Evolutionary conservation across 352 stramenopile genomes (phyloP), one percentile per base, ranked within the genome.

Genomic region (Globisporangium irregulare): DNA sequence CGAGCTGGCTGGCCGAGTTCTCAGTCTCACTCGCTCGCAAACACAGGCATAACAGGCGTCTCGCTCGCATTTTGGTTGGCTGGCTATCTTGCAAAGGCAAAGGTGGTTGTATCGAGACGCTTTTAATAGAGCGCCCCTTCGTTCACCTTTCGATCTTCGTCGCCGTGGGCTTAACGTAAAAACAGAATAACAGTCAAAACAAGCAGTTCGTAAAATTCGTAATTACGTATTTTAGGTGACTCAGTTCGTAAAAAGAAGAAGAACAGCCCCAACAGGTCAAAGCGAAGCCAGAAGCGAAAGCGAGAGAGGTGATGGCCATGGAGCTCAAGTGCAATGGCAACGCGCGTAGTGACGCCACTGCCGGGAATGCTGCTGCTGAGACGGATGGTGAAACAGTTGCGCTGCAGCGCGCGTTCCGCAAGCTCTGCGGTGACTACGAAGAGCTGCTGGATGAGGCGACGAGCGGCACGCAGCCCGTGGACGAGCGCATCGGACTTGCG

Each of bases 401-500:
- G 58, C 71, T 89, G 62, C 77, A 80, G 67, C 73, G 70, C 48
- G 74, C 82, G 58, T 89, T 94, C 64, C 80, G 79, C 48, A 57
- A 66, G 56, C 69, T 93, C 14, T 92, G 86, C 34, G 64, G 65
- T 1, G 78, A 88, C 53, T 93, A 93, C 70, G 84, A 90, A 43
- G 86, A 94, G 61, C 62, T 90, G 4, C 67, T 87, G 58, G 86
- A 94, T 58, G 86, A 93, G 54, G 70, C 77, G 0, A 68, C 74
- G 27, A 81, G 91, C 64, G 32, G 74, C 18, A 85, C 83, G 24
- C 80, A 89, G 59, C 76, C 77, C 0, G 74, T 81, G 43, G 81
- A 93, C 62, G 86, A 94, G 71, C 82, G 82, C 50, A 78, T 92
- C n/a, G 86, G 85, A 0, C 72, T 94, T 32, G 84, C 84, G 46